Base-by-base conservation (phyloP, 2,329 filamentous ascomycete genomes). In the Dothidotthia symphoricarpi region DNA sequence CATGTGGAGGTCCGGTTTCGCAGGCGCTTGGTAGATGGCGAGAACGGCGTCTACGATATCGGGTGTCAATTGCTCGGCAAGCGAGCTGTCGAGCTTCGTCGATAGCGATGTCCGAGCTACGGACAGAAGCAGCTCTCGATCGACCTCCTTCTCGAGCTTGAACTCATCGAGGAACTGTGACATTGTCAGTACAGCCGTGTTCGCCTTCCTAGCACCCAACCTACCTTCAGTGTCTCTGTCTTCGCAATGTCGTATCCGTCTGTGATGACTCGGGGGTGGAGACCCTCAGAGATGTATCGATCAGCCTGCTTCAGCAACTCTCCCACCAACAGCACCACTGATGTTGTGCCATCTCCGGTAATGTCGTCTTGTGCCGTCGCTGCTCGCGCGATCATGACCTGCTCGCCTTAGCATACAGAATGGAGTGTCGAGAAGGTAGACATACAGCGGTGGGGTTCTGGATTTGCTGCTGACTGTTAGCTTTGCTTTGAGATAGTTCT, bases 341-440 rank as follows among this genome's bases (percentile, higher is more conserved):
- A 96, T 28, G 93, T 98, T 58, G 93, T 98, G 62, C 93, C 93
- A 69, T 98, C 93, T 63, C 93, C 93, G 57, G 88, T 95, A 58
- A 98, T 98, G 62, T 98, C 93, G 69, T 98, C 93, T 69, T 98
- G 91, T 53, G 93, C 93, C 25, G 93, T 98, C 41, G 93, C 93
- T 60, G 91, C 89, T 64, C 82, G 73, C 47, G 82, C 82, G 61
- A 85, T 85, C 79, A 85, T 83, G 47, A 84, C 75, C 73, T 69
- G 51, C n/a, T 12, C 14, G 32, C 15, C 43, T 51, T 34, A 57
- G 47, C 31, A 17, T 39, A 31, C 31, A 22, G 10, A 13, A 28
- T 10, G 12, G 19, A 14, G 34, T 17, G 24, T 34, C 29, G 27
- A 35, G n/a, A n/a, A 22, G 35, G 17, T 32, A 13, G 26, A 57